Evolutionary conservation across 208 protist species (phyloP).

Genomic region (Trichomonas gallinae): DNA sequence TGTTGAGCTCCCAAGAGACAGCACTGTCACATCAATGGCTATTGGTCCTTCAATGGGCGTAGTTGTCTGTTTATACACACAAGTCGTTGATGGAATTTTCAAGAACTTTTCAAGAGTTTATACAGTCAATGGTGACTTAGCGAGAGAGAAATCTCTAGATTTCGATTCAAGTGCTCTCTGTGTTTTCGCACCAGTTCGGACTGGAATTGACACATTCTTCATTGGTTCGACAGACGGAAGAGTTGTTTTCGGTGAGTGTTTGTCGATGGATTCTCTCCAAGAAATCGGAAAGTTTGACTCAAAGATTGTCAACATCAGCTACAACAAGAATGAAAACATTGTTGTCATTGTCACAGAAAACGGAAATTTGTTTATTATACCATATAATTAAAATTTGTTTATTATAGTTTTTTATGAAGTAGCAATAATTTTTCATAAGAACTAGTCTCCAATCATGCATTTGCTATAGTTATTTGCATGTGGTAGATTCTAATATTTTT

Average conservation of each 20-base stretch:
- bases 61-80: background rate
- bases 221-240: background rate
- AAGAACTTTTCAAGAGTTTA: background rate
- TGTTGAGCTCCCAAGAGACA: background rate
- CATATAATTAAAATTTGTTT: background rate
- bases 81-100: background rate
- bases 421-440: background rate
- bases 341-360: background rate
- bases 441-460: too few relatives aligned
- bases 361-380: background rate
- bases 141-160: background rate
- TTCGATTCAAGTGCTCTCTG: background rate
- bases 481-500: too few relatives aligned
- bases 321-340: background rate
- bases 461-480: too few relatives aligned
- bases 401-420: background rate
- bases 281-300: background rate
- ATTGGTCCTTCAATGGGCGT: background rate
- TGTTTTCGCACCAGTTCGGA: background rate
- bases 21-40: background rate
- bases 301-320: background rate
- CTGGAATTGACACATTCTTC: background rate
- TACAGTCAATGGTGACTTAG: background rate
- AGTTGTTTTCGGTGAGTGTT: background rate
- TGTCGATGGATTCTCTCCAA: background rate